Conservation (phyloP, 139 green algal species). For the Tetradesmus obliquus region DNA sequence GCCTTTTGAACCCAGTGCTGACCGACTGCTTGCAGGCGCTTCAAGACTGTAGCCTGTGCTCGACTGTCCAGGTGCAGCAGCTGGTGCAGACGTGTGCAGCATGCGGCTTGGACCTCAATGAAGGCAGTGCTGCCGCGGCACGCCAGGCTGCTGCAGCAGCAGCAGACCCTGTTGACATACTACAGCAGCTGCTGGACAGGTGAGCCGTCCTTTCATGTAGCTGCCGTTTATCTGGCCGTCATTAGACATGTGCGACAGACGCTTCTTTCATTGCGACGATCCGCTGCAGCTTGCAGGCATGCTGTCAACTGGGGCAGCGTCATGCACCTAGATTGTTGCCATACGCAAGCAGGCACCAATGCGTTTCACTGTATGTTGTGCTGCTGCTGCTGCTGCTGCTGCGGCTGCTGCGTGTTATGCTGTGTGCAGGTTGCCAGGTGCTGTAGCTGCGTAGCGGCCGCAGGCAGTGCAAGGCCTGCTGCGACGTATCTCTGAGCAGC, state of each 20-base stretch:
- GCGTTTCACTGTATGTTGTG: neutral
- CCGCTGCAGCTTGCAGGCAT: neutral
- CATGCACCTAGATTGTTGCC: neutral
- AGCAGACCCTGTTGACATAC: neutral
- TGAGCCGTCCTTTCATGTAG: neutral
- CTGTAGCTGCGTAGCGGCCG: neutral
- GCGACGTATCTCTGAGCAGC: neutral
- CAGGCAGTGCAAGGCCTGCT: neutral
- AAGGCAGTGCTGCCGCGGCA: neutral
- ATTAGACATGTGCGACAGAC: neutral
- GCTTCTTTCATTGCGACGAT: neutral
- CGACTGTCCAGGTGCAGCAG: neutral
- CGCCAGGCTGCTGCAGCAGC: neutral
- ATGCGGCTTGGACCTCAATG: neutral
- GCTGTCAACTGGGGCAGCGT: neutral
- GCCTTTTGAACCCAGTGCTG: neutral
- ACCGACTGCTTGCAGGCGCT: neutral
- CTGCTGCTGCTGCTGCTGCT: neutral
- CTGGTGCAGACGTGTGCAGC: neutral
- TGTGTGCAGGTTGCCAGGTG: neutral
- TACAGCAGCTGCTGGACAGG: conserved; percentile 8
- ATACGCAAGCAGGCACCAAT: neutral
- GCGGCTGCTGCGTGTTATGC: neutral
- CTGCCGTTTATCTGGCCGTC: neutral
- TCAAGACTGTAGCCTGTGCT: neutral